Evolutionary conservation across 805 yeast species (phyloP).

Genomic region (Candida taoyuanica): DNA sequence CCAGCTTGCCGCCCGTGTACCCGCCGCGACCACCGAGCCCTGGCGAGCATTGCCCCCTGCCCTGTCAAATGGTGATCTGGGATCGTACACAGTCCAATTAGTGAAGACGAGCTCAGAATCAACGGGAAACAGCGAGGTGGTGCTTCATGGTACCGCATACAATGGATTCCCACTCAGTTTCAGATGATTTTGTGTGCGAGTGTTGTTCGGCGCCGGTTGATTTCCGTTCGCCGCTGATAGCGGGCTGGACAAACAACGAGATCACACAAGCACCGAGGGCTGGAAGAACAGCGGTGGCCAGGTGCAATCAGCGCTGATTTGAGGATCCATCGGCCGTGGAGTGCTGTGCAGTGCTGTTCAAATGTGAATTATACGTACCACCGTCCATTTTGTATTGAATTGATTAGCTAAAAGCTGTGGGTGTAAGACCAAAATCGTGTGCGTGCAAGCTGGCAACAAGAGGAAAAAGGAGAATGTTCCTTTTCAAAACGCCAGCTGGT

Average conservation of each 20-base stretch:
- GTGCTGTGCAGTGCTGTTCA: neutral
- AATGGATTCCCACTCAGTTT: neutral
- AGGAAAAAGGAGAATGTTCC: constrained; percentile 13
- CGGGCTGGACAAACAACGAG: constrained; percentile 1
- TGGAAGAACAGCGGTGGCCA: too few relatives aligned
- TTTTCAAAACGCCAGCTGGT: constrained; percentile 4
- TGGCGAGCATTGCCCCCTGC: neutral
- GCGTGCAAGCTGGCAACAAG: constrained; percentile 12
- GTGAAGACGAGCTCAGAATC: neutral
- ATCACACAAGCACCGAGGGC: too few relatives aligned
- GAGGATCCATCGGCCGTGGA: neutral
- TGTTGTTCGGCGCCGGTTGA: neutral
- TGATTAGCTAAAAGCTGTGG: constrained; percentile 10
- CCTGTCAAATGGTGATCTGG: constrained; percentile 2
- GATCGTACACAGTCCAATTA: neutral
- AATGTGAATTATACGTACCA: constrained; percentile 16
- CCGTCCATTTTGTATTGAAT: constrained; percentile 23
- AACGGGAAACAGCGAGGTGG: too few relatives aligned
- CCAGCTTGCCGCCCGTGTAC: neutral
- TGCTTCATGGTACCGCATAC: neutral
- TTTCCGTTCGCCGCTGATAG: constrained; percentile 1
- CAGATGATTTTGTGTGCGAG: neutral
- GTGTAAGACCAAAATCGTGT: constrained; percentile 1
- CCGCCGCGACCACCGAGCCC: neutral
- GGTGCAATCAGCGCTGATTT: neutral